Percentiles rank a stretch among this genome's conserved stretches.
These are phyloP conservation scores for Boletus subcaerulescens DNA, from an alignment of 768 basidiomycete species.

Conservation along the genomic window DNA sequence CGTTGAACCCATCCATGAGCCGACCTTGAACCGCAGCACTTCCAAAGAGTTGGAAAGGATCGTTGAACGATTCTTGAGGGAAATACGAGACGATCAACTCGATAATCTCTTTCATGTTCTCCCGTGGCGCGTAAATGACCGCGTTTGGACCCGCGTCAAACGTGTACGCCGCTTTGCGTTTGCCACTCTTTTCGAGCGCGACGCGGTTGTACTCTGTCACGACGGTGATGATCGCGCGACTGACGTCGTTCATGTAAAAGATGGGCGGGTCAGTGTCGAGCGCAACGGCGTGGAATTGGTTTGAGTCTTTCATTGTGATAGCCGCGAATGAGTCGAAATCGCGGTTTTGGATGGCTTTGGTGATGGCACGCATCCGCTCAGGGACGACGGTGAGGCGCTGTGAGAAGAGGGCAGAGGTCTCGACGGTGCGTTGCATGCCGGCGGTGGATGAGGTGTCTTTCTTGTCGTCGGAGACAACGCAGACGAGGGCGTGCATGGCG, in stretches of 20 bases:
- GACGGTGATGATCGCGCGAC: conserved; percentile 85
- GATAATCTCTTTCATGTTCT: conserved; percentile 77
- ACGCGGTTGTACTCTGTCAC: conserved; percentile 92
- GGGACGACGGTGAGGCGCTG: conserved; percentile 93
- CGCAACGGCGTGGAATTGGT: conserved; percentile 97
- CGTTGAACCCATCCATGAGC: conserved; percentile 72
- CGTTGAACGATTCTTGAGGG: conserved; percentile 79
- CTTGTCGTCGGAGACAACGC: conserved; percentile 93
- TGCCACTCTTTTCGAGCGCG: conserved; percentile 50
- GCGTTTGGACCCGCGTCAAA: conserved; percentile 99
- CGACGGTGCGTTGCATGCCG: conserved; percentile 97
- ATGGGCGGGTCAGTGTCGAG: conserved; percentile 97
- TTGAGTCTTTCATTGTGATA: conserved; percentile 96
- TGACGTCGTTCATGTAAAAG: conserved; percentile 99
- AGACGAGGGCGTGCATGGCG: conserved; percentile 94
- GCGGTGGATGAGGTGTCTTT: conserved; percentile 93
- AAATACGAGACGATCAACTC: conserved; percentile 79
- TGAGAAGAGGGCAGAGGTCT: conserved; percentile 83
- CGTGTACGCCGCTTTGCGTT: conserved; percentile 92
- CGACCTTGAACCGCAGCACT: conserved; percentile 43
- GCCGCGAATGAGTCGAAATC: conserved; percentile 89
- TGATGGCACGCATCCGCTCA: conserved; percentile 77
- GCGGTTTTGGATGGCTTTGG: conserved; percentile 67
- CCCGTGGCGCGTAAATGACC: conserved; percentile 85
- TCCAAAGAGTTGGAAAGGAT: conserved; percentile 65